Base-by-base conservation (phyloP, 805 yeast species). In the Candida yuanshanica region DNA sequence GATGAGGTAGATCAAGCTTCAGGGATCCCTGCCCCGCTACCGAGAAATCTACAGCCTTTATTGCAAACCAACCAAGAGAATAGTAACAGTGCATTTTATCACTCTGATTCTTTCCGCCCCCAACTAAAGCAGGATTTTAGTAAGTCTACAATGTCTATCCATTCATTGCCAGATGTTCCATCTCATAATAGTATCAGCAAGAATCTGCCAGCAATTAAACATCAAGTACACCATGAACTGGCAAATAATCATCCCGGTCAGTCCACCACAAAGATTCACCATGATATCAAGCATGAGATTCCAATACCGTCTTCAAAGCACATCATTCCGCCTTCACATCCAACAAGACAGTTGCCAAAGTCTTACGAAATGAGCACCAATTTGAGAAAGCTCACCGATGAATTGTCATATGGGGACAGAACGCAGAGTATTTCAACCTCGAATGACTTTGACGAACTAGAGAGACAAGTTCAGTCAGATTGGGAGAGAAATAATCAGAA, bases 381-480 rank as follows among this genome's bases (percentile, higher is more conserved):
- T 13, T 10, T 37, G 20, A 39, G 35, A 23, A 36, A 37, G 20
- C 24, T 41, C 36, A 36, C 45, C 4, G 37, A 27, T 7, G 35
- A 29, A 27, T 10, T 23, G 4, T 23, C 37, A 7, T 22, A 32
- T 12, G 21, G 22, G 6, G 21, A 27, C 7, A 27, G 31, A 27
- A 27, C 18, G 5, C 31, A 27, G 17, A 27, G 31, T 27, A 18
- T 18, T 7, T 31, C 34, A 13, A 17, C 35, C 13, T 35, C 50
- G 14, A 51, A 55, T 35, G 53, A 57, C 6, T 61, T 62, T 43
- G 66, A 61, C 43, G 62, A 59, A 33, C 39, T 62, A 8, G 65
- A 61, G 33, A 52, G 60, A 37, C 62, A 61, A 36, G 65, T 62
- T 1, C 64, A 58, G 25, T 54, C 59, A 4, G 62, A 59, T 35